Conservation (phyloP, 1,284 basidiomycete species). For the Tetrapyrgos nigripes region DNA sequence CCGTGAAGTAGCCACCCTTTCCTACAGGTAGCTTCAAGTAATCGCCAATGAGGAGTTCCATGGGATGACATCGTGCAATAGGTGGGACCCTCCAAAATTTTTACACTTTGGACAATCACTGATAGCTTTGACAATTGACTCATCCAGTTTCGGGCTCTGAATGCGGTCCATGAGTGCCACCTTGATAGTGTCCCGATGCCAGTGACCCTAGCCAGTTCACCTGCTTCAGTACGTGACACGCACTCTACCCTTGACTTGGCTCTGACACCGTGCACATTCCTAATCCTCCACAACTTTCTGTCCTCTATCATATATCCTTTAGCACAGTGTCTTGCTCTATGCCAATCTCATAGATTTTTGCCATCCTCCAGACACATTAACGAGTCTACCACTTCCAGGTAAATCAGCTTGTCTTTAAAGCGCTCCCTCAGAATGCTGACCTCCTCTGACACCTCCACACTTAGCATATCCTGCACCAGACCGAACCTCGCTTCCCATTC, state of each 20-base stretch:
- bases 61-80: conserved; percentile 39
- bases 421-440: conserved; percentile 26
- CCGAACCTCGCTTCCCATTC: conserved; percentile 20
- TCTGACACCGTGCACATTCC: conserved; percentile 17
- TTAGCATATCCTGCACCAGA: conserved; percentile 35
- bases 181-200: conserved; percentile 34
- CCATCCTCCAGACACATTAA: conserved; percentile 16
- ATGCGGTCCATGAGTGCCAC: conserved; percentile 29
- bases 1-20: conserved; percentile 35
- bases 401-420: conserved; percentile 32
- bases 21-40: conserved; percentile 38
- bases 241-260: conserved; percentile 25
- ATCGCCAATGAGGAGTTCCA: conserved; percentile 40
- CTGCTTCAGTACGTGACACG: conserved; percentile 18
- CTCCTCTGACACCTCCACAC: conserved; percentile 32
- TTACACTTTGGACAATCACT: conserved; percentile 34
- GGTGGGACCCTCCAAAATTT: conserved; percentile 28
- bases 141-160: conserved; percentile 35
- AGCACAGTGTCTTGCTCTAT: conserved; percentile 31
- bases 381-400: conserved; percentile 33
- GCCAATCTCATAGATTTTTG: neutral
- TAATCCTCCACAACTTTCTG: conserved; percentile 37
- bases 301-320: conserved; percentile 37
- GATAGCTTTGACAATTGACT: conserved; percentile 35
- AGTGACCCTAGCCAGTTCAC: conserved; percentile 30